Conservation (phyloP, 73 alveolate genomes). For the Stentor roeselii region DNA sequence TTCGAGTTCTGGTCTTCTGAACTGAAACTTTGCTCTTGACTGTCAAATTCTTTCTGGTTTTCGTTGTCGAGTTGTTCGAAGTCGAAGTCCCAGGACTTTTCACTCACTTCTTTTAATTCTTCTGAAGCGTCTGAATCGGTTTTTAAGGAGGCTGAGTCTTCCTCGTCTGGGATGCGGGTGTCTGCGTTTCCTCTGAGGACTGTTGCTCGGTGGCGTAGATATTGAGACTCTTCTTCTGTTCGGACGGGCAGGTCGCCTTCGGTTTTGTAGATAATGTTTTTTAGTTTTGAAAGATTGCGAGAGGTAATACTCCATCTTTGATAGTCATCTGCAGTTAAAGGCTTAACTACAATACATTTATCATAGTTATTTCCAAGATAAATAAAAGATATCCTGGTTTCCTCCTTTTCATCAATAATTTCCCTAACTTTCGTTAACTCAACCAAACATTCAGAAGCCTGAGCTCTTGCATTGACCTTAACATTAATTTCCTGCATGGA, state of each 20-base stretch:
- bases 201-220: not conserved
- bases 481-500: not conserved
- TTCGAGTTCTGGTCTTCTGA: not conserved
- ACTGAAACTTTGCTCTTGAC: not conserved
- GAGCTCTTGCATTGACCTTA: not conserved
- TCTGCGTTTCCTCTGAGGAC: not conserved
- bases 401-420: constrained; percentile 3
- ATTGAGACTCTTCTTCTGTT: not conserved
- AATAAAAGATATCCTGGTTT: not conserved
- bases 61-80: constrained; percentile 7
- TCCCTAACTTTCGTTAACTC: not conserved
- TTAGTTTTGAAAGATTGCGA: not conserved
- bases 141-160: not conserved
- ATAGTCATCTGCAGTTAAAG: not conserved
- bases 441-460: not conserved
- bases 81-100: constrained; percentile 4
- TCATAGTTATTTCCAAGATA: not conserved
- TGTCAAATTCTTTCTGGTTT: not conserved
- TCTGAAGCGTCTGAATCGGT: not conserved
- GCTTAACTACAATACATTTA: not conserved
- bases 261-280: not conserved
- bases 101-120: not conserved
- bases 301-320: not conserved
- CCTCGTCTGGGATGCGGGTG: not conserved
- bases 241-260: not conserved